phyloP scores from a whole-genome alignment of 2,329 filamentous ascomycete species.

The Paradendryphiella salina region DNA sequence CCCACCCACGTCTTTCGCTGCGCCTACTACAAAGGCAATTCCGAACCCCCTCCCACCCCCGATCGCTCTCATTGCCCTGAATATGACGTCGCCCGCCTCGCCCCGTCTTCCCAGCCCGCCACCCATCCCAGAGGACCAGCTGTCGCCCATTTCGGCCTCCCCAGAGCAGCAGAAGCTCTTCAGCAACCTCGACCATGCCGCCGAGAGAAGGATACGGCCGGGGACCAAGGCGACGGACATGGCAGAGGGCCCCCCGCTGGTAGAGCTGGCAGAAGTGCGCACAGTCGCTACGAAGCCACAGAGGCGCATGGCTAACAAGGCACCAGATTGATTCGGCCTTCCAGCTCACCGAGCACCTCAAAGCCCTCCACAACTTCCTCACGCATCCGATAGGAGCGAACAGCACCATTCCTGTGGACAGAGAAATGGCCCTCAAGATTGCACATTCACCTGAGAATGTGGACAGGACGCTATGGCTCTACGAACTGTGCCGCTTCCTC shows the following conservation, averaged over 20 bases:
- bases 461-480: conserved; percentile 90
- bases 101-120: conserved; percentile 93
- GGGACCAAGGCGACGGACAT: conserved; percentile 93
- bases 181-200: conserved; percentile 69
- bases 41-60: background rate
- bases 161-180: conserved; percentile 59
- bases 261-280: conserved; percentile 79
- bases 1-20: background rate
- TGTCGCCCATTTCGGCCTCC: conserved; percentile 70
- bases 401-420: conserved; percentile 71
- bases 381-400: conserved; percentile 62
- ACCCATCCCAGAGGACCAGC: conserved; percentile 91
- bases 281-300: background rate
- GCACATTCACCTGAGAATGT: conserved; percentile 79
- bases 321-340: conserved; percentile 90
- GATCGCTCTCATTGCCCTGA: background rate
- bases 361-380: conserved; percentile 83
- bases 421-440: conserved; percentile 73
- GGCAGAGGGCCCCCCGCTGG: conserved; percentile 84
- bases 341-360: conserved; percentile 94
- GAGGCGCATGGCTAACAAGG: conserved; percentile 22
- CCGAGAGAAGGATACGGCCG: conserved; percentile 83
- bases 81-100: conserved; percentile 56
- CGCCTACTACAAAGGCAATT: background rate
- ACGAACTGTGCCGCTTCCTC: conserved; percentile 95